Conservation (phyloP, 805 yeast species). For the Wickerhamiella nectarea region DNA sequence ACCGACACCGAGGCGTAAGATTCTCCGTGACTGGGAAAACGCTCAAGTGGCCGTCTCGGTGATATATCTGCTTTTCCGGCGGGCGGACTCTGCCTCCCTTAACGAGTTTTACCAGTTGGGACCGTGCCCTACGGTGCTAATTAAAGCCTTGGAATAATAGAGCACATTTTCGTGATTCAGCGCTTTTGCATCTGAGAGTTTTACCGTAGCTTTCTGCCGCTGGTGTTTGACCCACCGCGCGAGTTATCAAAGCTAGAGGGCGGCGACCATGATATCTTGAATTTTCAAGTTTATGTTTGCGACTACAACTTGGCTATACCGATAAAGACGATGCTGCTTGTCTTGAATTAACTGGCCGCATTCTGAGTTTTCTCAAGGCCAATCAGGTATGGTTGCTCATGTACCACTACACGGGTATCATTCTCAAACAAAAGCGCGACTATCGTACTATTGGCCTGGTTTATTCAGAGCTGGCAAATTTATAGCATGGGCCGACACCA, state of each 20-base stretch:
- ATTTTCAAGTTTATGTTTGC: background rate
- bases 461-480: background rate
- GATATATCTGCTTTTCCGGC: too few species aligned
- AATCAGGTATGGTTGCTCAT: background rate
- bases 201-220: slow-evolving; percentile 1
- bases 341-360: background rate
- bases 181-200: too few species aligned
- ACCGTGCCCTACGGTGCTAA: too few species aligned
- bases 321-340: background rate
- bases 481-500: background rate
- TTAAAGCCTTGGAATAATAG: too few species aligned
- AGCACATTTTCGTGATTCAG: too few species aligned
- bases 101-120: too few species aligned
- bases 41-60: too few species aligned
- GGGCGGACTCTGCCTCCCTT: too few species aligned
- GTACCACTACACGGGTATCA: slow-evolving; percentile 1
- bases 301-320: background rate
- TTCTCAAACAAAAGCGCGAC: slow-evolving; percentile 1
- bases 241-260: background rate
- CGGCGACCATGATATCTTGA: background rate
- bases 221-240: background rate
- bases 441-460: slow-evolving; percentile 3
- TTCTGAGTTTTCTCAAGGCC: background rate
- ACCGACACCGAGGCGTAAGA: slow-evolving; percentile 82
- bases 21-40: too few species aligned